A percentile compares a stretch with the other conserved stretches of the same genome.
Conservation (phyloP, 2,329 filamentous ascomycete species). For the Monosporascus sp. region DNA sequence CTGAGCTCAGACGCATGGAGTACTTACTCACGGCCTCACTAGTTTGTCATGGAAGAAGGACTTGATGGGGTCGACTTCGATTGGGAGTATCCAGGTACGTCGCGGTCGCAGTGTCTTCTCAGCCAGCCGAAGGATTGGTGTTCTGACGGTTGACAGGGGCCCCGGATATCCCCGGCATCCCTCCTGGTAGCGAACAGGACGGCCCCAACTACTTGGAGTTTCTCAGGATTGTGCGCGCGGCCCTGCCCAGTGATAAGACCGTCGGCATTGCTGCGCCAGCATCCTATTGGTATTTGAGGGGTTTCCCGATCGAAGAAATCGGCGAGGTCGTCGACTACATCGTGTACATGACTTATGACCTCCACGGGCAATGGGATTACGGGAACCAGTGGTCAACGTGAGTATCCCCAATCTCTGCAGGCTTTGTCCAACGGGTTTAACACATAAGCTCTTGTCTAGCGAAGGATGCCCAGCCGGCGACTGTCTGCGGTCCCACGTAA, state of each 20-base stretch:
- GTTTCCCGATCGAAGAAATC: constrained; percentile 25
- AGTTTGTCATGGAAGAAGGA: constrained; percentile 26
- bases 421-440: too few species aligned
- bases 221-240: constrained; percentile 16
- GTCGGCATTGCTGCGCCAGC: constrained; percentile 22
- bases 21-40: too few species aligned
- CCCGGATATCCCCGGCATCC: constrained; percentile 22
- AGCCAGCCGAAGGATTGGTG: too few species aligned
- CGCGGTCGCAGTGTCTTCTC: too few species aligned
- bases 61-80: constrained; percentile 27
- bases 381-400: constrained; percentile 3
- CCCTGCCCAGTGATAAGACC: constrained; percentile 13
- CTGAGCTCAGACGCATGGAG: too few species aligned
- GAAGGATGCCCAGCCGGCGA: constrained; percentile 10
- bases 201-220: constrained; percentile 26
- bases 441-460: neutral
- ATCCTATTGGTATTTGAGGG: constrained; percentile 28
- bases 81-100: constrained; percentile 29
- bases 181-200: constrained; percentile 13
- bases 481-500: constrained; percentile 24
- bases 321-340: constrained; percentile 25
- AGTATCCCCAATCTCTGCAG: too few species aligned
- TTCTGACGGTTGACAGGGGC: neutral
- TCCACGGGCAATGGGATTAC: constrained; percentile 25
- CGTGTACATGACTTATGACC: constrained; percentile 30